Evolutionary conservation across 2,329 filamentous ascomycete genomes (phyloP).

Genomic region (Ophiosphaerella narmari): DNA sequence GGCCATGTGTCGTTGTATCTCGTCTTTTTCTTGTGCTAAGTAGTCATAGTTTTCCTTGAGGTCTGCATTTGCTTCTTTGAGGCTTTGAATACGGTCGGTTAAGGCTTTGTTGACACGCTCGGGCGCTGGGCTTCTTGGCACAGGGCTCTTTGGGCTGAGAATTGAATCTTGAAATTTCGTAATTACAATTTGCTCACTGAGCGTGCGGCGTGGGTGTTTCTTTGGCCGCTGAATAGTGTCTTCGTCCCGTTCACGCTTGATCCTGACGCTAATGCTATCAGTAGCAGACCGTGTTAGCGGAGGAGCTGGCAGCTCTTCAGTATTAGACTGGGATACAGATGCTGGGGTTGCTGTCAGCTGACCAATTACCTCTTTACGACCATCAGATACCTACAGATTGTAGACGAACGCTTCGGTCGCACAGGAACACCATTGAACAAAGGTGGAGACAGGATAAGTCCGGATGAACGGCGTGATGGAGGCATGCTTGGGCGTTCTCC

Average conservation of each 20-base stretch:
- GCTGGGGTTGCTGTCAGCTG: constrained; percentile 7
- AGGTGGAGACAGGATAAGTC: constrained; percentile 14
- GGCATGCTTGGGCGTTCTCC: constrained; percentile 22
- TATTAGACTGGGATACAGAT: constrained; percentile 8
- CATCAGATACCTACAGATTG: constrained; percentile 64
- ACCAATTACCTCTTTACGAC: constrained; percentile 57
- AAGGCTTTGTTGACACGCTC: constrained; percentile 25
- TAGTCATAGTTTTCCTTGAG: constrained; percentile 10
- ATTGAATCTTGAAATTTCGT: constrained; percentile 18
- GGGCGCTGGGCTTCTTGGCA: constrained; percentile 17
- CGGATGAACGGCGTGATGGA: constrained; percentile 25
- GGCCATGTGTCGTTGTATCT: constrained; percentile 12
- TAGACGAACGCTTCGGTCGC: constrained; percentile 69
- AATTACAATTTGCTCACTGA: constrained; percentile 25
- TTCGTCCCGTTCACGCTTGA: constrained; percentile 33
- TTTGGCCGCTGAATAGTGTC: constrained; percentile 20
- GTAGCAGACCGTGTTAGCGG: constrained; percentile 25
- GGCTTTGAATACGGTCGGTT: constrained; percentile 21
- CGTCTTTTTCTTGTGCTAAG: constrained; percentile 11
- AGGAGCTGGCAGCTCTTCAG: constrained; percentile 11
- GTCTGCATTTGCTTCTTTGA: constrained; percentile 23
- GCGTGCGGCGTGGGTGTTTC: constrained; percentile 23
- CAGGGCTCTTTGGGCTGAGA: constrained; percentile 18
- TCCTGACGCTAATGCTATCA: constrained; percentile 19
- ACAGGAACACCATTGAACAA: constrained; percentile 18